Evolutionary conservation across 1,139 yeast genomes (phyloP), one percentile per base, ranked within the genome.

Genomic region (Blastobotrys illinoisensis): DNA sequence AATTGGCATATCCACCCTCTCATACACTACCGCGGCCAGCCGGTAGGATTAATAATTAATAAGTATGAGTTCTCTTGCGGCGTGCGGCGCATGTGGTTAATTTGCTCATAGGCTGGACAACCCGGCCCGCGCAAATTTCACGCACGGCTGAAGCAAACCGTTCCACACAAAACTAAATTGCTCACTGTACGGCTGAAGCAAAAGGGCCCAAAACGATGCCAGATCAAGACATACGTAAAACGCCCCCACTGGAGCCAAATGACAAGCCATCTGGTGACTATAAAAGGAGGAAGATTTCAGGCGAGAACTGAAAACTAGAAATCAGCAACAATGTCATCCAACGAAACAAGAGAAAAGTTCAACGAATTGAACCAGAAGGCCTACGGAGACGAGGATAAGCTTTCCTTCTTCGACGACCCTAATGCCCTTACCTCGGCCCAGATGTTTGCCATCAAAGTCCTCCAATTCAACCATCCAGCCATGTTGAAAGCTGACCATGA

Each of bases 301-400:
- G 16, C 11, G 2, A 5, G 3, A 32, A 32, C 3, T 7, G 16
- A 7, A 32, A 16, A 7, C 11, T 13, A 32, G 6, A 32, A 32
- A n/a, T 32, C 40, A 32, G 40, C 16, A 32, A n/a, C 40, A 32
- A 32, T 32, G 40, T 32, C 40, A n/a, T 32, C 40, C 16, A 32
- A 5, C 7, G 46, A 44, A 9, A 18, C 6, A 9, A 32, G 47
- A 28, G 47, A 50, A 7, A 23, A 43, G 23, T 46, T 14, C 44
- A 50, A 50, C 47, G 46, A 52, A 21, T 32, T 45, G 26, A 52
- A 52, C 46, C 44, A 20, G 13, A 36, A 45, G 14, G 46, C 40
- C 7, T 52, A 44, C 26, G 44, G 32, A 24, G 48, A 46, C 7
- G 18, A 46, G 20, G 43, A 48, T 9, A 44, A 21, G 9, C 43